Evolutionary conservation across 306 rosid species (phyloP).

Genomic region (Rosa multiflora): DNA sequence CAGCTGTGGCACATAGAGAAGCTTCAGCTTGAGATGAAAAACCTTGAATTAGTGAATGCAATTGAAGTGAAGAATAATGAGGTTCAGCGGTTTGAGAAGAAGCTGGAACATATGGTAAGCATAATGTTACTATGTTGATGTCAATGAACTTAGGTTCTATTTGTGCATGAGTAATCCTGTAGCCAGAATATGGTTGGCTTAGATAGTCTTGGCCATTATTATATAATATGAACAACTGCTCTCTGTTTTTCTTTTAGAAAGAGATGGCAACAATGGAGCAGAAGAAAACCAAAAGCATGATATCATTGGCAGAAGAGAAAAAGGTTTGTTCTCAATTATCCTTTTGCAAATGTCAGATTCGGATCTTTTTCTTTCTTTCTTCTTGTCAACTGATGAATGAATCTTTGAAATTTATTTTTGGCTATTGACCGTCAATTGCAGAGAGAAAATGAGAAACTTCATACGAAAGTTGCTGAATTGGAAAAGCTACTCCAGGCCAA

Average conservation of each 20-base stretch:
- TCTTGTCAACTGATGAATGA: background rate
- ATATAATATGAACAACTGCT: background rate
- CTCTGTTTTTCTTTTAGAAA: conserved; percentile 36
- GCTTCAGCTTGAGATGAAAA: background rate
- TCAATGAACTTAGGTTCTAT: background rate
- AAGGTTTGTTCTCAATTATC: conserved; percentile 32
- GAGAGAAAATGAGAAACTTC: conserved; percentile 62
- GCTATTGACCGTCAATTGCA: conserved; percentile 29
- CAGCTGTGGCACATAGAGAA: background rate
- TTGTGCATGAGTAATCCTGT: background rate
- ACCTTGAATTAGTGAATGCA: background rate
- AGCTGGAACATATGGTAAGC: conserved; percentile 41
- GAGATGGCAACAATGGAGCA: conserved; percentile 65
- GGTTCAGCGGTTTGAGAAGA: background rate
- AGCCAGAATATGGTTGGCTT: background rate
- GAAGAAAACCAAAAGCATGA: conserved; percentile 51
- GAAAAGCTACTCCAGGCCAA: conserved; percentile 64
- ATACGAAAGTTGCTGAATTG: conserved; percentile 47
- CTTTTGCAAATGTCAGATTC: background rate
- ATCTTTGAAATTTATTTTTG: conserved; percentile 4
- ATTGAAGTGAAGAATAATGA: background rate
- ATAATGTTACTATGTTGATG: conserved; percentile 5
- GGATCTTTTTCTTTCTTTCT: background rate
- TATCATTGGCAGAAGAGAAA: conserved; percentile 56
- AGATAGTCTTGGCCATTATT: background rate